Base-by-base conservation (phyloP, 1,284 basidiomycete species). In the Cryptococcus neoformans region DNA sequence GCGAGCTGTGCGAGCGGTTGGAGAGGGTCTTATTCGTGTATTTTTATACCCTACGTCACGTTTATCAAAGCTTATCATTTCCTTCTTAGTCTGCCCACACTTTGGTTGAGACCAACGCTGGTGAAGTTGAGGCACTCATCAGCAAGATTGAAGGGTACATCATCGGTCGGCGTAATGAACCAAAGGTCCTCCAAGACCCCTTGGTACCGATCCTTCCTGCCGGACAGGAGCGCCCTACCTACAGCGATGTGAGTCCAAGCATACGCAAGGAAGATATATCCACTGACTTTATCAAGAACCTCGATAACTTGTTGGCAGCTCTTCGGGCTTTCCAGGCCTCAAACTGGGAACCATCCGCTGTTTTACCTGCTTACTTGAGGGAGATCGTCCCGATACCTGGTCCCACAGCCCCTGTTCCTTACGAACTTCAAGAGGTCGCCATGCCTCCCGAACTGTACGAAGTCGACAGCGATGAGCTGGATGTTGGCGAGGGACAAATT, bases 11-110 rank as follows among this genome's bases (percentile, higher is more conserved):
- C 77, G 92, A 17, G 92, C 90, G 74, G 91, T 92, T 16, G 88
- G 86, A 6, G 92, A 96, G 72, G 91, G 90, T 8, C 79, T 96
- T 4, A 84, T 93, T 74, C 86, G 91, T 59, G 90, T 88, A 47
- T 11, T 7, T 47, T 47, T 47, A 28, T 3, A 62, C 84, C 76
- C 41, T 9, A 38, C 50, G 54, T 60, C 10, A 55, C 12, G 40
- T 38, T 56, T 55, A 41, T 61, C 66, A 54, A 61, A 52, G 11
- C 2, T 77, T 89, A 54, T 84, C 46, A 47, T 4, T 28, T 46
- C 84, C 63, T n/a, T 73, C 78, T 16, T 78, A 73, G 64, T 70
- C 70, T 28, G 72, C 72, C 14, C 57, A 63, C 35, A 58, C 59
- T 4, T 59, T 79, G 28, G 58, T 65, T 28, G 67, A 66, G 6